Conservation (phyloP, 2,329 filamentous ascomycete species). For the Ophiostoma ulmi region DNA sequence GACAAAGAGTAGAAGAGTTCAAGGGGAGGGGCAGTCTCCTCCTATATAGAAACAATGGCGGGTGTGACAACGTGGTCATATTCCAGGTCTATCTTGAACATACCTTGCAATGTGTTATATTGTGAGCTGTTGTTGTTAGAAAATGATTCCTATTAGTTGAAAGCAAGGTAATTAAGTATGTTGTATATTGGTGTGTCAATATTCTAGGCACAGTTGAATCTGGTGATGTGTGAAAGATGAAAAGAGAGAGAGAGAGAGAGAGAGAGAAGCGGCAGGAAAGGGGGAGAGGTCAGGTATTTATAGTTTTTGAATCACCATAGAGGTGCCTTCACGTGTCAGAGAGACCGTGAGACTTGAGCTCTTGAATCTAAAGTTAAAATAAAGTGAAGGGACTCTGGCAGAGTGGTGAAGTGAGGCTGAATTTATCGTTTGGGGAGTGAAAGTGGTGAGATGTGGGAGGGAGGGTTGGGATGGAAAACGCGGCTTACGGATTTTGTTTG, state of each 20-base stretch:
- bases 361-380: not conserved
- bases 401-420: not conserved
- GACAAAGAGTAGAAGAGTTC: not conserved
- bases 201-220: not conserved
- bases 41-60: not conserved
- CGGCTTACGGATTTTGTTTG: not conserved
- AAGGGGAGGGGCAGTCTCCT: not conserved
- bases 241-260: not conserved
- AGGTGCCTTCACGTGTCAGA: not conserved
- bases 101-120: not conserved
- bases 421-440: not conserved
- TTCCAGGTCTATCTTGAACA: not conserved
- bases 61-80: not conserved
- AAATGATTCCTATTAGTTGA: not conserved
- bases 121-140: constrained; percentile 5
- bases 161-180: not conserved
- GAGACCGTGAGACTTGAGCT: not conserved
- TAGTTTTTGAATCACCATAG: not conserved
- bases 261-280: not conserved
- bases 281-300: not conserved
- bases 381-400: not conserved
- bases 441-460: not conserved
- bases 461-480: not conserved
- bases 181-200: not conserved
- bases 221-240: not conserved